These are phyloP conservation scores for Phaeomoniella chlamydospora DNA, from an alignment of 2,329 filamentous ascomycete species.

Conservation along the genomic window DNA sequence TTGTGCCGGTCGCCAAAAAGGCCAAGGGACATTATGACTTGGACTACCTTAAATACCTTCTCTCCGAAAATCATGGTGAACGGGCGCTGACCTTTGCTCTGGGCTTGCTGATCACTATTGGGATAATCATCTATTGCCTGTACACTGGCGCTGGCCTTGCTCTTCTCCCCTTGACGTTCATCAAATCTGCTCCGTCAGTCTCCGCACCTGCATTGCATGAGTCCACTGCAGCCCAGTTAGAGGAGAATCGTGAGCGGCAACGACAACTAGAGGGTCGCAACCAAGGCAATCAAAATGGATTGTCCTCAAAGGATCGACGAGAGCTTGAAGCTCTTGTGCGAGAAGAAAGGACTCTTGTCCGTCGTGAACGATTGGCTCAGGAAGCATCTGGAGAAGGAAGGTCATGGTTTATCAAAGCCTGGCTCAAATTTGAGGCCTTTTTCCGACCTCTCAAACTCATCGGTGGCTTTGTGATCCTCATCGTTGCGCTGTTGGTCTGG, in stretches of 20 bases:
- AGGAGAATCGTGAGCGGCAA: constrained; percentile 81
- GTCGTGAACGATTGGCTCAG: constrained; percentile 73
- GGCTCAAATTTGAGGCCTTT: constrained; percentile 67
- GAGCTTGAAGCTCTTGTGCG: constrained; percentile 77
- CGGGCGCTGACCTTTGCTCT: constrained; percentile 81
- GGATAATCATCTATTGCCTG: constrained; percentile 70
- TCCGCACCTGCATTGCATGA: constrained; percentile 68
- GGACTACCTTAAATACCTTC: constrained; percentile 78
- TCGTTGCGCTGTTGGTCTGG: constrained; percentile 64
- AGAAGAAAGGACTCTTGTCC: constrained; percentile 82
- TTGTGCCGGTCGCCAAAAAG: constrained; percentile 66
- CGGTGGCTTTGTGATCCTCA: constrained; percentile 63
- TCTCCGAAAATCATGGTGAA: constrained; percentile 76
- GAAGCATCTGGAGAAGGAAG: constrained; percentile 68
- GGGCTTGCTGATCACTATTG: constrained; percentile 75
- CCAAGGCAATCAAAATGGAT: constrained; percentile 55
- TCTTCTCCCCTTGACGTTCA: constrained; percentile 74
- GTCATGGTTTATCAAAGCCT: constrained; percentile 56
- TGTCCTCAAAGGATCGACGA: constrained; percentile 73
- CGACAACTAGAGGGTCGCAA: constrained; percentile 80
- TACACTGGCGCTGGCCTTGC: constrained; percentile 86
- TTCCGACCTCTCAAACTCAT: constrained; percentile 82
- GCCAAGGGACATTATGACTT: constrained; percentile 55
- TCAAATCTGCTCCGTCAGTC: constrained; percentile 79
- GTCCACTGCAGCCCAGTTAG: constrained; percentile 65